Conservation (phyloP, 805 yeast species). For the Ascoidea asiatica region DNA sequence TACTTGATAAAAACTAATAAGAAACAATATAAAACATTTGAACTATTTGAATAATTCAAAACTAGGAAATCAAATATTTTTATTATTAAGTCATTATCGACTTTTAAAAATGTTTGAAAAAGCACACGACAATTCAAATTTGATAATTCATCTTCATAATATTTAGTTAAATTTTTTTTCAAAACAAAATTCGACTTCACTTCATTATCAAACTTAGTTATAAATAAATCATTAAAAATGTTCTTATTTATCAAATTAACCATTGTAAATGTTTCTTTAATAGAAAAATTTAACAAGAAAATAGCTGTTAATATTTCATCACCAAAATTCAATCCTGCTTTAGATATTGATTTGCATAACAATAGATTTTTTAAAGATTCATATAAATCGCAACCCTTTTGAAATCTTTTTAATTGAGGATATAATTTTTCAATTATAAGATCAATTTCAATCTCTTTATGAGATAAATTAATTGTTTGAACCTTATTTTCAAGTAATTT, state of each 20-base stretch:
- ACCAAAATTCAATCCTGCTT: conserved; percentile 7
- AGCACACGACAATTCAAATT: conserved; percentile 3
- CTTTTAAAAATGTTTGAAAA: conserved; percentile 7
- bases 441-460: conserved; percentile 9
- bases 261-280: conserved; percentile 4
- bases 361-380: conserved; percentile 4
- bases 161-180: conserved; percentile 8
- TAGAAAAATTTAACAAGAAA: conserved; percentile 6
- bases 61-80: conserved; percentile 7
- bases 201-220: conserved; percentile 6
- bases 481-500: conserved; percentile 4
- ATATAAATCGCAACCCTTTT: conserved; percentile 6
- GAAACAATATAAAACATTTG: conserved; percentile 8
- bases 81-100: conserved; percentile 8
- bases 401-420: conserved; percentile 7
- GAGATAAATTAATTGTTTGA: conserved; percentile 3
- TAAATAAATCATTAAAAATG: conserved; percentile 7
- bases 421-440: conserved; percentile 5
- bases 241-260: conserved; percentile 5
- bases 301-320: conserved; percentile 9
- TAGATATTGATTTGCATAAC: conserved; percentile 6
- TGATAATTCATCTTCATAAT: conserved; percentile 9
- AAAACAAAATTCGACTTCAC: conserved; percentile 4
- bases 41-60: conserved; percentile 7
- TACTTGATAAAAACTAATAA: conserved; percentile 8